Conservation (phyloP, 1,139 yeast species). For the Debaryomycetaceae sp. region DNA sequence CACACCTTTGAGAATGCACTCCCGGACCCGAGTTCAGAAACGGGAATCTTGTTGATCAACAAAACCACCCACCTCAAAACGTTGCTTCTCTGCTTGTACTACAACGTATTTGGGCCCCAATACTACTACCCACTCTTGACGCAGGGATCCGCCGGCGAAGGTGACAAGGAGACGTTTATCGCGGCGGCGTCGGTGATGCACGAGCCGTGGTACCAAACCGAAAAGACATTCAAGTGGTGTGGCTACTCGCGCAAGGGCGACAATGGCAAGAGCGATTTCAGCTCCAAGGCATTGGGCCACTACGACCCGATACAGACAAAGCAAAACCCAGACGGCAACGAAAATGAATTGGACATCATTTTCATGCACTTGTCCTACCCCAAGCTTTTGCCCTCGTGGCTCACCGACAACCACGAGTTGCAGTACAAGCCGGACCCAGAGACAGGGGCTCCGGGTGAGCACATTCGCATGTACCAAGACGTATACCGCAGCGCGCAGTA, state of each 20-base stretch:
- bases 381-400: constrained; percentile 50
- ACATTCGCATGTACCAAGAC: constrained; percentile 44
- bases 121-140: constrained; percentile 57
- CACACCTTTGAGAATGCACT: constrained; percentile 57
- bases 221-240: constrained; percentile 45
- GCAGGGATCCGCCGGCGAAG: constrained; percentile 70
- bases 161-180: constrained; percentile 66
- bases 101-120: constrained; percentile 57
- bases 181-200: constrained; percentile 56
- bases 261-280: constrained; percentile 21
- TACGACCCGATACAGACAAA: constrained; percentile 43
- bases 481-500: constrained; percentile 42
- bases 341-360: constrained; percentile 25
- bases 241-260: constrained; percentile 46
- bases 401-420: constrained; percentile 44
- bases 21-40: constrained; percentile 62
- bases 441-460: constrained; percentile 23
- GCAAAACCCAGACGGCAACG: not conserved
- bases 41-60: constrained; percentile 58
- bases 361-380: constrained; percentile 67
- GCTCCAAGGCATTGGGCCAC: constrained; percentile 58
- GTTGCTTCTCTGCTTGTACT: constrained; percentile 49
- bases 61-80: constrained; percentile 49
- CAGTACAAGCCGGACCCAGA: constrained; percentile 29
- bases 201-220: constrained; percentile 51